A percentile compares a stretch with the other conserved stretches of the same genome.
Evolutionary conservation across 139 green algal species (phyloP).

Genomic region (Nannochloris sp.): DNA sequence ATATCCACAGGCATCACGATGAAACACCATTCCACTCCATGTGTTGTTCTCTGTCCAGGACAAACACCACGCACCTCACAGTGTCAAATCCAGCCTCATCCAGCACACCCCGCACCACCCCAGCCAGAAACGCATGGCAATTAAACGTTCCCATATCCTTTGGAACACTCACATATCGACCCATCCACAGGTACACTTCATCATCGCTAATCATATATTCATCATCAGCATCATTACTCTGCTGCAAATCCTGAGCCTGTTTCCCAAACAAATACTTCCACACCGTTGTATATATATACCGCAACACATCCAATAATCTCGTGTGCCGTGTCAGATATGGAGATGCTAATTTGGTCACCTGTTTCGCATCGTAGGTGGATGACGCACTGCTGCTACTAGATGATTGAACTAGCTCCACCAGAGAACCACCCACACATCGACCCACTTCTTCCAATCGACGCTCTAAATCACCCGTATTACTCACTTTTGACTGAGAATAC

Average conservation of each 20-base stretch:
- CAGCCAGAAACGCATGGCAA: constrained; percentile 79
- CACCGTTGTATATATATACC: constrained; percentile 80
- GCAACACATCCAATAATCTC: constrained; percentile 78
- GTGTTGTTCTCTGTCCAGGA: too few species aligned
- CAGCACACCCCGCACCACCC: constrained; percentile 85
- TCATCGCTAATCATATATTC: constrained; percentile 96
- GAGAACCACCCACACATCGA: constrained; percentile 66
- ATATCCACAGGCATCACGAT: background rate
- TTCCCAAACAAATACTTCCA: constrained; percentile 93
- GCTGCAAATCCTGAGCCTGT: constrained; percentile 87
- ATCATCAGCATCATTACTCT: constrained; percentile 85
- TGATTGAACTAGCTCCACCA: constrained; percentile 56
- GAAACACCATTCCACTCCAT: too few species aligned
- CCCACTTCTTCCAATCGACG: constrained; percentile 77
- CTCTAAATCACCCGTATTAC: constrained; percentile 85
- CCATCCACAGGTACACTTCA: constrained; percentile 66
- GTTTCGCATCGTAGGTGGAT: too few species aligned
- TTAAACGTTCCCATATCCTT: constrained; percentile 84
- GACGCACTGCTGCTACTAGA: too few species aligned
- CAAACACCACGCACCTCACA: constrained; percentile 34
- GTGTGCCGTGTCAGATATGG: constrained; percentile 34
- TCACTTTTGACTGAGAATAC: constrained; percentile 78
- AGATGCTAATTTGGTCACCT: too few species aligned
- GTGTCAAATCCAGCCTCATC: constrained; percentile 77
- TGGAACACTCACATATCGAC: constrained; percentile 84